Conservation (phyloP, 164 flowering plant species). For the Macadamia integrifolia region DNA sequence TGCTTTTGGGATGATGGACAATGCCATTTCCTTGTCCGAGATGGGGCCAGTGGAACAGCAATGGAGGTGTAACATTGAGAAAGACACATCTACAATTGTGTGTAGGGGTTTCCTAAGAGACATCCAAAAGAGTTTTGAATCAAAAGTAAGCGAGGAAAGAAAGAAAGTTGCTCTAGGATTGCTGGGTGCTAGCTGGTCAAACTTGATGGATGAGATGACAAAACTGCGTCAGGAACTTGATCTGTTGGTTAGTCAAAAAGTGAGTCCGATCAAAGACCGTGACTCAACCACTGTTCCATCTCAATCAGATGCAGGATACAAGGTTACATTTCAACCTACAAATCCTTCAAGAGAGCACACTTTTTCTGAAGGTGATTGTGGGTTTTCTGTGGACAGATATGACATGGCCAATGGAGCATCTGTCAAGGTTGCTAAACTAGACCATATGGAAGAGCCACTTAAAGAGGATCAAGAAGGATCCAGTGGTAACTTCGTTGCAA, state of each 20-base stretch:
- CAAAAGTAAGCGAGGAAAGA: constrained; percentile 14
- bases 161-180: constrained; percentile 3
- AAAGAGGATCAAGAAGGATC: constrained; percentile 13
- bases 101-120: constrained; percentile 36
- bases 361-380: constrained; percentile 15
- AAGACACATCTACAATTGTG: constrained; percentile 25
- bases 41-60: constrained; percentile 47
- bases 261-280: constrained; percentile 3
- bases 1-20: constrained; percentile 59
- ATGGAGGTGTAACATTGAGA: constrained; percentile 56
- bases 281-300: constrained; percentile 8
- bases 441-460: background rate
- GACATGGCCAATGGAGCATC: background rate
- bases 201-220: constrained; percentile 33
- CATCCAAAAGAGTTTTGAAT: constrained; percentile 21
- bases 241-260: constrained; percentile 15
- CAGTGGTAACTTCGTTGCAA: constrained; percentile 33
- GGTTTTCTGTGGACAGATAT: constrained; percentile 1
- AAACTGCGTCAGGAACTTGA: constrained; percentile 38
- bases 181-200: constrained; percentile 20
- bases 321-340: constrained; percentile 16
- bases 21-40: constrained; percentile 39
- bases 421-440: constrained; percentile 4
- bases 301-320: constrained; percentile 8
- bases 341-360: constrained; percentile 1